Evolutionary conservation across 2,329 filamentous ascomycete genomes (phyloP).

Genomic region (Fusarium torreyae): DNA sequence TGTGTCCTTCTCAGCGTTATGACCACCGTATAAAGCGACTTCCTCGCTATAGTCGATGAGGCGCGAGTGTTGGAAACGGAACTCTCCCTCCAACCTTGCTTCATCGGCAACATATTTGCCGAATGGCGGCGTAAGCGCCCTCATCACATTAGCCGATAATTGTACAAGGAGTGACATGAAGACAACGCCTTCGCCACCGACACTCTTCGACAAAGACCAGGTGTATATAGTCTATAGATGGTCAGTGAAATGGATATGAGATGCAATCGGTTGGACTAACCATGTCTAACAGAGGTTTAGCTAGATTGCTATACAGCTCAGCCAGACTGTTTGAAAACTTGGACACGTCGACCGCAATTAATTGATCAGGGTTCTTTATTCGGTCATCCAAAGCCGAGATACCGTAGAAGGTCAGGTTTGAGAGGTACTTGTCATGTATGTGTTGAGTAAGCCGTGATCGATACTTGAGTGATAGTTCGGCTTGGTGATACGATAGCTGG

Average conservation of each 20-base stretch:
- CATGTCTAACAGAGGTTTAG: conserved; percentile 95
- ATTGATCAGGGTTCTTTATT: conserved; percentile 98
- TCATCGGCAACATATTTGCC: conserved; percentile 98
- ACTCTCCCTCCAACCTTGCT: conserved; percentile 93
- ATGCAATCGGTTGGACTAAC: conserved; percentile 57
- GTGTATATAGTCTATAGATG: conserved; percentile 84
- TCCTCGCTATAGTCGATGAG: conserved; percentile 98
- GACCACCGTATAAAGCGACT: conserved; percentile 90
- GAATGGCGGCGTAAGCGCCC: conserved; percentile 93
- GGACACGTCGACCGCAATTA: conserved; percentile 96
- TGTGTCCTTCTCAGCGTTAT: conserved; percentile 95
- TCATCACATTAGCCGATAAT: conserved; percentile 92
- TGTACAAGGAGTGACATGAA: conserved; percentile 97
- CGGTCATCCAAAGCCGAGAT: conserved; percentile 95
- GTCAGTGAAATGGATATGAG: conserved; percentile 42
- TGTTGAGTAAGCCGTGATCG: conserved; percentile 92
- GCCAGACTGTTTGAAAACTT: conserved; percentile 96
- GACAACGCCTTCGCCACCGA: conserved; percentile 96
- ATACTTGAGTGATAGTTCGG: conserved; percentile 92
- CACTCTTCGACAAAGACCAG: conserved; percentile 90
- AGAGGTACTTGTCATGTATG: conserved; percentile 95
- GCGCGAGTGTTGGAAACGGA: conserved; percentile 93
- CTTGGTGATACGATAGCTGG: conserved; percentile 97
- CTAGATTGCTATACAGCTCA: conserved; percentile 95
- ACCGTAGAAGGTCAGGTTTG: conserved; percentile 98